Base-by-base conservation (phyloP, 169 alveolate genomes). In the Babesia ovis region DNA sequence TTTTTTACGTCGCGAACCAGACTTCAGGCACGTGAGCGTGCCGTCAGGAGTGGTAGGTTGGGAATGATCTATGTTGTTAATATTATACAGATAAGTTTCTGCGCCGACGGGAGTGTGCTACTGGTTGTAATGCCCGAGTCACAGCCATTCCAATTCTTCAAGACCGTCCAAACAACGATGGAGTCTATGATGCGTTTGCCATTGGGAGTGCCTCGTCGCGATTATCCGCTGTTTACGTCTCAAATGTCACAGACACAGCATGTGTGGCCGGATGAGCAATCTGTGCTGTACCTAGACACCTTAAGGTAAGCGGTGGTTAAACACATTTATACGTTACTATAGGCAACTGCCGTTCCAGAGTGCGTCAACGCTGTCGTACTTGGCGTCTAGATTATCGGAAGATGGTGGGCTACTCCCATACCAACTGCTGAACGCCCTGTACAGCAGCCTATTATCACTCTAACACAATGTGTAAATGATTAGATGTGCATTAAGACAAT, bases 171-270 rank as follows among this genome's bases (percentile, higher is more conserved):
- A 25, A 0, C 46, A 1, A 56, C 64, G 2, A 32, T 60, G 45
- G 83, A 72, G 31, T 4, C 72, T 11, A 0, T n/a, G 14, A 4
- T 48, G 11, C 37, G 39, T 0, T 22, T 41, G 23, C 72, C 72
- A 0, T 29, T 72, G 39, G 83, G 83, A 3, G 68, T 72, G 9
- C 50, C 64, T 12, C 61, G 68, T 14, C 16, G 11, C 29, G 55
- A 67, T 4, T 5, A 23, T 27, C 83, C 83, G 39, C 27, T 61
- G 20, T 72, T 59, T 32, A 60, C 75, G 0, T 56, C 83, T 20
- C 83, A 72, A 35, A 72, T 72, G 83, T 9, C 54, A 9, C 83
- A 72, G 45, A 72, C 83, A 5, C 83, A 72, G 74, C 41, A 18
- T 57, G 48, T 61, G 45, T 72, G 83, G 83, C 83, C 83, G 0